These are phyloP conservation scores for Funneliformis mosseae DNA, from an alignment of 192 early-diverging fungal species.

Conservation along the genomic window DNA sequence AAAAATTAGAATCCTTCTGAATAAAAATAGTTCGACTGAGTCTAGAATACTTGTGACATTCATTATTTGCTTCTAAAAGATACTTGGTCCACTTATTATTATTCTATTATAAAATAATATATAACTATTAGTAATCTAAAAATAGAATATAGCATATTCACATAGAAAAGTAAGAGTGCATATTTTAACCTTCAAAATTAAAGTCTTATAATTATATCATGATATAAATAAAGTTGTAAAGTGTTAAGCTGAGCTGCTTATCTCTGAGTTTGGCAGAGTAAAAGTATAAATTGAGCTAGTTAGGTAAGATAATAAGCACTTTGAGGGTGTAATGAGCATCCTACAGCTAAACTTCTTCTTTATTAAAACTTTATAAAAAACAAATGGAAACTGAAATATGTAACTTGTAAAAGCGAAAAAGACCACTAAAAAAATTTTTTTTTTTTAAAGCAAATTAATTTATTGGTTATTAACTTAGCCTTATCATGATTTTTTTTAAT, in stretches of 20 bases:
- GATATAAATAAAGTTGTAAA: not conserved
- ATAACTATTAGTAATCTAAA: not conserved
- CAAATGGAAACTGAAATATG: not conserved
- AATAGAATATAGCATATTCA: not conserved
- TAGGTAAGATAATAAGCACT: not conserved
- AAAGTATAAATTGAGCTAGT: not conserved
- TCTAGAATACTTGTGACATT: not conserved
- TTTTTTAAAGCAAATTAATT: not conserved
- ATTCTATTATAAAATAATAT: not conserved
- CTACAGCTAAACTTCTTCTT: not conserved
- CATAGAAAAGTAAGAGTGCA: too few relatives aligned
- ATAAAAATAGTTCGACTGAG: not conserved
- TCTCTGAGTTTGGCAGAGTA: not conserved
- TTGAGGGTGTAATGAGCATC: not conserved
- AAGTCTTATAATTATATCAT: not conserved
- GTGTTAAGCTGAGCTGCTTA: not conserved
- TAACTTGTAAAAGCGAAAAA: not conserved
- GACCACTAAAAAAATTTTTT: not conserved
- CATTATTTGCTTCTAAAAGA: not conserved
- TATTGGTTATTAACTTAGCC: not conserved
- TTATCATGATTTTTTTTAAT: not conserved
- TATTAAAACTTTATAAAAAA: not conserved
- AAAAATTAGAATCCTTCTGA: not conserved
- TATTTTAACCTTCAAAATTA: not conserved
- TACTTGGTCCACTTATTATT: not conserved